These are phyloP conservation scores for Fusarium nodosum DNA, from an alignment of 2,329 filamentous ascomycete genomes.

Conservation along the genomic window DNA sequence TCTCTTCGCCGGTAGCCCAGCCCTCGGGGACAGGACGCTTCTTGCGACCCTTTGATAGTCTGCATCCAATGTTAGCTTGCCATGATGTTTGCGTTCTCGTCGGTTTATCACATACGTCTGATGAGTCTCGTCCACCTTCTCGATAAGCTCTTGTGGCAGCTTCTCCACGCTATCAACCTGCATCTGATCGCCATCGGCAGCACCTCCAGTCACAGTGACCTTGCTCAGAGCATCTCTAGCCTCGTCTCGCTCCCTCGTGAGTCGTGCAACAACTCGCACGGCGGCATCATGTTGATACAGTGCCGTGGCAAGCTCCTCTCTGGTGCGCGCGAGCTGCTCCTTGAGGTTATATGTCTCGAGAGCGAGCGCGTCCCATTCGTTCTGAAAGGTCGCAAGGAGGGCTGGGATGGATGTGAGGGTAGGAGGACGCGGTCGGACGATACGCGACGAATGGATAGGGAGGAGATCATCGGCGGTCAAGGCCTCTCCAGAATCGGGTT, in stretches of 20 bases:
- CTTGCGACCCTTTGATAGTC: constrained; percentile 87
- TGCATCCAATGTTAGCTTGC: constrained; percentile 55
- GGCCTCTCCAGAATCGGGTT: constrained; percentile 90
- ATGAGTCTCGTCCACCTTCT: constrained; percentile 84
- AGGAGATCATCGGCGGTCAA: constrained; percentile 87
- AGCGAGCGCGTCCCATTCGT: constrained; percentile 96
- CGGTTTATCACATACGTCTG: constrained; percentile 71
- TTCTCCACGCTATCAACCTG: constrained; percentile 83
- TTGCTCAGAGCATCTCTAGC: constrained; percentile 89
- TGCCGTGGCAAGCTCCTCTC: constrained; percentile 92
- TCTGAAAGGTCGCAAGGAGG: constrained; percentile 93
- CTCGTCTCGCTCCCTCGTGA: constrained; percentile 93
- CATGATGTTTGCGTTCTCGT: not conserved
- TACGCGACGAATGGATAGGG: constrained; percentile 84
- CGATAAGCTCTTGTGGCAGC: constrained; percentile 78
- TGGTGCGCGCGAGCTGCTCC: constrained; percentile 88
- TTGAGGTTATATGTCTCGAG: constrained; percentile 92
- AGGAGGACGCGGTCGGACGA: constrained; percentile 90
- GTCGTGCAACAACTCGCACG: constrained; percentile 90
- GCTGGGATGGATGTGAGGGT: constrained; percentile 97
- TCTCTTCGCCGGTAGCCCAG: constrained; percentile 83
- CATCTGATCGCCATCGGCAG: constrained; percentile 84
- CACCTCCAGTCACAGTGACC: constrained; percentile 76
- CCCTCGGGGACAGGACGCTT: constrained; percentile 88
- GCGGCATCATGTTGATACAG: constrained; percentile 98